Evolutionary conservation across 2,329 filamentous ascomycete genomes (phyloP).

Genomic region (Claviceps spartinae): DNA sequence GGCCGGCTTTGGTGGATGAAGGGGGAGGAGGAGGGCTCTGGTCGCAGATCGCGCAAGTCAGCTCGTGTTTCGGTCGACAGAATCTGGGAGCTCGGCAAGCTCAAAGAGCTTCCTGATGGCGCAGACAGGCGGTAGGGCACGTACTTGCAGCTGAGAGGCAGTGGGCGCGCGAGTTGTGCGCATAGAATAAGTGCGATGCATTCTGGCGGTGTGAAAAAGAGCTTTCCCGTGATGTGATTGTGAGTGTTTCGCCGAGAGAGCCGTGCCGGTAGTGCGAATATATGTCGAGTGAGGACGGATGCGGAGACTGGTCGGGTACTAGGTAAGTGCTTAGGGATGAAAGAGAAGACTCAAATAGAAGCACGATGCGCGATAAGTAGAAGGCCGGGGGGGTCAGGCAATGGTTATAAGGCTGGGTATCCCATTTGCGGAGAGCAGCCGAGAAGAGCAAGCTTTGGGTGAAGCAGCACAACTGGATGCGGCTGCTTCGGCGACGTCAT

Average conservation of each 20-base stretch:
- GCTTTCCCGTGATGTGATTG: constrained; percentile 6
- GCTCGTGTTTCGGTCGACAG: neutral
- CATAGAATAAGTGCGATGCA: constrained; percentile 99
- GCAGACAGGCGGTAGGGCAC: neutral
- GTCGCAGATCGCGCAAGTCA: neutral
- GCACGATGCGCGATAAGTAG: neutral
- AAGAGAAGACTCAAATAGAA: neutral
- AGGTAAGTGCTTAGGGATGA: neutral
- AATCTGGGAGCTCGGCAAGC: neutral
- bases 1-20: constrained; percentile 80
- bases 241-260: neutral
- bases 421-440: constrained; percentile 2
- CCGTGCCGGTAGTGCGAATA: neutral
- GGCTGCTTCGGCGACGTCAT: constrained; percentile 7
- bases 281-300: neutral
- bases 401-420: constrained; percentile 8
- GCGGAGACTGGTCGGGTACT: neutral
- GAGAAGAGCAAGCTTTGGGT: too few species aligned
- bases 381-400: constrained; percentile 1
- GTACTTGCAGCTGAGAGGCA: constrained; percentile 58
- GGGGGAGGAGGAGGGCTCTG: constrained; percentile 88
- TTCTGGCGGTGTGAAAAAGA: constrained; percentile 28
- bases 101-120: neutral
- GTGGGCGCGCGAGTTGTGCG: constrained; percentile 93
- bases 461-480: too few species aligned